phyloP scores from a whole-genome alignment of 495 filamentous ascomycete species.

The Penicillium bovifimosum region DNA sequence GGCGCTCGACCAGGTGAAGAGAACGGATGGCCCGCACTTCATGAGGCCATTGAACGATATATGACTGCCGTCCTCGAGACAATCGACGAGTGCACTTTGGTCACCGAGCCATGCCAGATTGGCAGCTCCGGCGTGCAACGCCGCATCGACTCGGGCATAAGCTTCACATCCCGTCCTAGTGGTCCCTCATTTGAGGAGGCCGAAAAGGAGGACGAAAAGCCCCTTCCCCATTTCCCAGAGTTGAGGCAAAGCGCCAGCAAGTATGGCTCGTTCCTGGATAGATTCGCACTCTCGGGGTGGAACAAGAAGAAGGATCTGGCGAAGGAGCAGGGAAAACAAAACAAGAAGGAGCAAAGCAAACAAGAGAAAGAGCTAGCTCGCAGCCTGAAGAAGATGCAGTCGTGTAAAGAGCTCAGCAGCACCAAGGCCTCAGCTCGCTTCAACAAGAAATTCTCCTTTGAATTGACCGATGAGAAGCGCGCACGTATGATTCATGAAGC shows the following conservation, averaged over 20 bases:
- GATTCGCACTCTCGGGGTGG: slow-evolving; percentile 33
- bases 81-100: slow-evolving; percentile 53
- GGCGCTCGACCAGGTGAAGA: slow-evolving; percentile 45
- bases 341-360: neutral
- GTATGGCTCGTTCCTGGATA: slow-evolving; percentile 50
- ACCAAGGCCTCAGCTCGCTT: slow-evolving; percentile 23
- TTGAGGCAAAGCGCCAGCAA: slow-evolving; percentile 22
- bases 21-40: slow-evolving; percentile 54
- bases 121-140: slow-evolving; percentile 24
- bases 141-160: slow-evolving; percentile 55
- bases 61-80: slow-evolving; percentile 53
- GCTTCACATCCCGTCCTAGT: slow-evolving; percentile 39
- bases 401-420: slow-evolving; percentile 23
- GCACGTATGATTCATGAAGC: slow-evolving; percentile 46
- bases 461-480: slow-evolving; percentile 46
- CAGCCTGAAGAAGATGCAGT: slow-evolving; percentile 47
- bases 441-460: slow-evolving; percentile 28
- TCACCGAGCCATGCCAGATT: slow-evolving; percentile 45
- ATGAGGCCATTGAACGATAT: slow-evolving; percentile 55
- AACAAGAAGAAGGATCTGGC: slow-evolving; percentile 22
- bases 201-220: slow-evolving; percentile 44
- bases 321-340: slow-evolving; percentile 17
- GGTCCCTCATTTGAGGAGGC: neutral
- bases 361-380: slow-evolving; percentile 13
- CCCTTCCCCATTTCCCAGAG: slow-evolving; percentile 39